phyloP scores from a whole-genome alignment of 176 grass and related monocot species.

The Carex myosuroides region DNA sequence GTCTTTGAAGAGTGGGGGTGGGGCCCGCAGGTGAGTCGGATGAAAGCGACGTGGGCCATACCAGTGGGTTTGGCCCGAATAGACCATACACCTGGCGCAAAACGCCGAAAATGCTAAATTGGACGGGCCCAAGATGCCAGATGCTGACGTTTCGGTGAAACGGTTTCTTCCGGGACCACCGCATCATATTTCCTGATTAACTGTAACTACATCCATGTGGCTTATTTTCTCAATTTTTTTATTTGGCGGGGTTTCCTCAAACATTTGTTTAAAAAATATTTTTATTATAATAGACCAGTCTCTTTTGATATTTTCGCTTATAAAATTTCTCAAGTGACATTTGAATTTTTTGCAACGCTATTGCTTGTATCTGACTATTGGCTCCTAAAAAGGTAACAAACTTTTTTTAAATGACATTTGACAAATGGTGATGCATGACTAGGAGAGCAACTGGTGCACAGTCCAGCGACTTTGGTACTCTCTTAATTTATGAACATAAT shows the following conservation, averaged over 20 bases:
- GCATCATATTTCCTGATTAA: not conserved
- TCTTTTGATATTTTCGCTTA: not conserved
- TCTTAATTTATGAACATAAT: not conserved
- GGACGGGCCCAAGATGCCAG: not conserved
- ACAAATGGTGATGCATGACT: not conserved
- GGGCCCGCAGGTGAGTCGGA: not conserved
- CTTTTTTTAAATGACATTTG: not conserved
- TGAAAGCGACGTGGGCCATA: not conserved
- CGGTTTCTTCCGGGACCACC: not conserved
- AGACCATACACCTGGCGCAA: constrained; percentile 5
- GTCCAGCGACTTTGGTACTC: not conserved
- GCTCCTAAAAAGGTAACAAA: not conserved
- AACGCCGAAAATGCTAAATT: not conserved
- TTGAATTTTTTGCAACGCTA: not conserved
- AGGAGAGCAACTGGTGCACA: not conserved
- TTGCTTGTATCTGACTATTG: not conserved
- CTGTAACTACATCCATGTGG: not conserved
- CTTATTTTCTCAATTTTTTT: too few relatives aligned
- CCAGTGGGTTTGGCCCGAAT: not conserved
- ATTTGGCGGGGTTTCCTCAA: not conserved
- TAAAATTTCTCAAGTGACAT: not conserved
- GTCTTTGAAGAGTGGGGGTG: not conserved
- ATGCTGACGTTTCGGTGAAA: constrained; percentile 5
- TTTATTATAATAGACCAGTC: not conserved
- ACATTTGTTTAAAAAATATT: not conserved